A percentile compares a stretch with the other conserved stretches of the same genome.
Evolutionary conservation across 345 rosid species (phyloP).

Genomic region (Linum trigynum): DNA sequence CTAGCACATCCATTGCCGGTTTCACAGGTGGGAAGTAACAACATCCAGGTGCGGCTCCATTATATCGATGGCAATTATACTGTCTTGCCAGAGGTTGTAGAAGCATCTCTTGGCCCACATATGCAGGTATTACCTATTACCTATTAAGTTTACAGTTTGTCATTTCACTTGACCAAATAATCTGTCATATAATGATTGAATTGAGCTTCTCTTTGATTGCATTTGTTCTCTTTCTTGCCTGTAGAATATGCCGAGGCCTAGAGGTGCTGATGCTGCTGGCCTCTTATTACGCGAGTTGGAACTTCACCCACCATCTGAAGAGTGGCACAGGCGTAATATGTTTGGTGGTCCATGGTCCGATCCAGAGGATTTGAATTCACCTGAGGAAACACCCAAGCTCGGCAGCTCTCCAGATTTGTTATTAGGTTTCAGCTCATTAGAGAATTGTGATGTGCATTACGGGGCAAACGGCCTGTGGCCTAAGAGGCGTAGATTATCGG

Average conservation of each 20-base stretch:
- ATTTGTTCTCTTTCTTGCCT: neutral
- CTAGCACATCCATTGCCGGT: conserved; percentile 74
- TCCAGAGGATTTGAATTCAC: conserved; percentile 47
- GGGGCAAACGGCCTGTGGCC: conserved; percentile 85
- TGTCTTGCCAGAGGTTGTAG: conserved; percentile 97
- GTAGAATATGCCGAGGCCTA: conserved; percentile 98
- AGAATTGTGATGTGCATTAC: conserved; percentile 40
- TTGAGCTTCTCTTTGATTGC: neutral
- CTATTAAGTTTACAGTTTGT: neutral
- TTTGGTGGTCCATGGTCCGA: conserved; percentile 96
- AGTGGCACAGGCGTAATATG: conserved; percentile 96
- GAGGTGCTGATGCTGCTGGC: conserved; percentile 99
- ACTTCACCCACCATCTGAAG: conserved; percentile 98
- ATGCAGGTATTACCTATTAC: conserved; percentile 62
- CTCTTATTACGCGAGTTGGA: conserved; percentile 88
- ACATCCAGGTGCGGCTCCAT: conserved; percentile 93
- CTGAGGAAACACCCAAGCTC: conserved; percentile 42
- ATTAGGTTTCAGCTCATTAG: conserved; percentile 29
- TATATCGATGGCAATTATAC: conserved; percentile 96
- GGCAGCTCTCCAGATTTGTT: conserved; percentile 29
- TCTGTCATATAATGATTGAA: neutral
- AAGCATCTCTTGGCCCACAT: conserved; percentile 98
- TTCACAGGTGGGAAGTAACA: conserved; percentile 86
- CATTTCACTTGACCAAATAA: neutral
- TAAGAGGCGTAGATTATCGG: conserved; percentile 87